Percentiles rank a stretch among this genome's conserved stretches.
These are phyloP conservation scores for Penicillium robsamsonii DNA, from an alignment of 495 filamentous ascomycete species.

Conservation along the genomic window DNA sequence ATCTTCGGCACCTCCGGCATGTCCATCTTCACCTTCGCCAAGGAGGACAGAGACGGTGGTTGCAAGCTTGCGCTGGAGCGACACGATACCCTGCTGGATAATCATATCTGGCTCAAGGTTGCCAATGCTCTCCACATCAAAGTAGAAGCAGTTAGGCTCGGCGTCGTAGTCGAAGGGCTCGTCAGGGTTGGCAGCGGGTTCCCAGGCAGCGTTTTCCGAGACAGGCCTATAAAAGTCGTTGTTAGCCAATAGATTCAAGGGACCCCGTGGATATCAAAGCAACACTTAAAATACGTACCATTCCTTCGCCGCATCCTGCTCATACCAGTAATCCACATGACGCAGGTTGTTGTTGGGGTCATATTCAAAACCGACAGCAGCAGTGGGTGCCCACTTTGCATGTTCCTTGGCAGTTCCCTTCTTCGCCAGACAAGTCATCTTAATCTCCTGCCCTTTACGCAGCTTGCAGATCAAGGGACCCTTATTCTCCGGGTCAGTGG, in stretches of 20 bases:
- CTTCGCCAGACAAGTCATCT: conserved; percentile 89
- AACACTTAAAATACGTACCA: conserved; percentile 62
- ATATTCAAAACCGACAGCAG: conserved; percentile 96
- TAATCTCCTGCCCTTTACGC: conserved; percentile 80
- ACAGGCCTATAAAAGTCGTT: conserved; percentile 61
- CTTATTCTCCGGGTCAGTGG: conserved; percentile 72
- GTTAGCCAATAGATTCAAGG: neutral
- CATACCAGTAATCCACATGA: conserved; percentile 92
- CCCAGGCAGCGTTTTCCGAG: conserved; percentile 81
- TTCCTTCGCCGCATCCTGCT: conserved; percentile 77
- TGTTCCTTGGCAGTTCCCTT: conserved; percentile 99
- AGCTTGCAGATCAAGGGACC: conserved; percentile 87
- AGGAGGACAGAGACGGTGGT: conserved; percentile 73
- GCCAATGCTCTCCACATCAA: conserved; percentile 87
- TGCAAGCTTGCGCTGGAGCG: conserved; percentile 86
- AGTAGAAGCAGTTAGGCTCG: conserved; percentile 78
- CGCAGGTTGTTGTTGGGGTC: conserved; percentile 91
- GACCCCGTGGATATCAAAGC: neutral
- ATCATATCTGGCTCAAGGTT: conserved; percentile 83
- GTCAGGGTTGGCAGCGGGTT: conserved; percentile 71
- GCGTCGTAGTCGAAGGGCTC: conserved; percentile 91
- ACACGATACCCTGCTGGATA: conserved; percentile 82
- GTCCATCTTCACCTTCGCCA: conserved; percentile 42
- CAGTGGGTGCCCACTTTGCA: conserved; percentile 90
- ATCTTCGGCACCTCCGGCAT: conserved; percentile 48